Percentiles rank a stretch among this genome's conserved stretches.
phyloP scores from a whole-genome alignment of 306 rosid species.

The Castanea crenata region DNA sequence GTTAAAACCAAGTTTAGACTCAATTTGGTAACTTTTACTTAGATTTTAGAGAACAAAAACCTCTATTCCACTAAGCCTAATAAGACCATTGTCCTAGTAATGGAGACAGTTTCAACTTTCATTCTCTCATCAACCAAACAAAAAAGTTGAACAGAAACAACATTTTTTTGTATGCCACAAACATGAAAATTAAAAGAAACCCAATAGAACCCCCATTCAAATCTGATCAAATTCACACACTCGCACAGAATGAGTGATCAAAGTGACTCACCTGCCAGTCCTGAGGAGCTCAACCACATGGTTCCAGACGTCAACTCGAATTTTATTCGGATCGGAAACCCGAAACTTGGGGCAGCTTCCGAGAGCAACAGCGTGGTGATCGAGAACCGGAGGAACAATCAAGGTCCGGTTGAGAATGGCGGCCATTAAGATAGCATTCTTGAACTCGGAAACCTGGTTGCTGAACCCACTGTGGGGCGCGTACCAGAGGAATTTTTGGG shows the following conservation, averaged over 20 bases:
- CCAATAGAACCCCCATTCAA: slow-evolving; percentile 2
- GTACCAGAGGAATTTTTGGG: slow-evolving; percentile 59
- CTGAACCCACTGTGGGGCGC: slow-evolving; percentile 94
- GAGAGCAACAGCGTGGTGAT: slow-evolving; percentile 82
- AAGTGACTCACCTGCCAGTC: slow-evolving; percentile 48
- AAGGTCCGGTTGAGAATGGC: slow-evolving; percentile 78
- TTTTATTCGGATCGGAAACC: slow-evolving; percentile 45
- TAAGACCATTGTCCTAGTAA: not conserved
- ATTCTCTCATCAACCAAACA: not conserved
- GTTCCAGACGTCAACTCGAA: slow-evolving; percentile 73
- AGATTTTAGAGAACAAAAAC: not conserved
- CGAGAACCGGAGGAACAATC: slow-evolving; percentile 74
- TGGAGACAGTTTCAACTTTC: not conserved
- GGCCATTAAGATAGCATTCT: slow-evolving; percentile 60
- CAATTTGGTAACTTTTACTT: not conserved
- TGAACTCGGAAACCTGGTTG: slow-evolving; percentile 84
- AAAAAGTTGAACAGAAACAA: not conserved
- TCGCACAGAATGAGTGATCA: not conserved
- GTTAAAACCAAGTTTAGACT: not conserved
- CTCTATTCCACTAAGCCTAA: not conserved
- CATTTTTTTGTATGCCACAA: not conserved
- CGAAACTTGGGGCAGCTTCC: slow-evolving; percentile 93
- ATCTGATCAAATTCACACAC: not conserved
- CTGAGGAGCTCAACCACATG: slow-evolving; percentile 61
- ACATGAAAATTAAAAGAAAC: not conserved